Conservation (phyloP, 2,329 filamentous ascomycete genomes). For the Aaosphaeria arxii region DNA sequence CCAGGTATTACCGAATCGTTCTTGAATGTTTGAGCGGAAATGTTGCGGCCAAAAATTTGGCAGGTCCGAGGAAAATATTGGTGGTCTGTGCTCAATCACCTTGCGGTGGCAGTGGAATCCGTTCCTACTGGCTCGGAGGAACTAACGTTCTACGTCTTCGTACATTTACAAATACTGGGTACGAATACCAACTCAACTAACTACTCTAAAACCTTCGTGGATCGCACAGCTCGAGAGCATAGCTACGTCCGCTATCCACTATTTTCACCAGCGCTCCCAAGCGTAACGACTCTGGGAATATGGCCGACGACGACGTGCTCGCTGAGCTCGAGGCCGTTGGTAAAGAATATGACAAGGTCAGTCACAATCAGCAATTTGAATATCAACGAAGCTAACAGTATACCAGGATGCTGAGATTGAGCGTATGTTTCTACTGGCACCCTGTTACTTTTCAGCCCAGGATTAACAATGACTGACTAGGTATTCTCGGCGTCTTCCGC, state of each 20-base stretch:
- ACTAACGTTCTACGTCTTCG: too few species aligned
- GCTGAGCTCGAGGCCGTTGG: conserved; percentile 79
- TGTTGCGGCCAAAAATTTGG: not conserved
- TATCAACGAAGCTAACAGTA: conserved; percentile 10
- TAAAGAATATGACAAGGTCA: conserved; percentile 86
- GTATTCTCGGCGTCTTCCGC: conserved; percentile 83
- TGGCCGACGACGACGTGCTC: conserved; percentile 59
- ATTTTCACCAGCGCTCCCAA: not conserved
- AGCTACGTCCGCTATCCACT: too few species aligned
- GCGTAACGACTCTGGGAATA: conserved; percentile 17
- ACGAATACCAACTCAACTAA: too few species aligned
- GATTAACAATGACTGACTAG: conserved; percentile 15
- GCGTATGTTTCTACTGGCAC: conserved; percentile 42
- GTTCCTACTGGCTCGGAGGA: too few species aligned
- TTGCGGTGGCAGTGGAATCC: too few species aligned
- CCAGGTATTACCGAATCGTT: not conserved
- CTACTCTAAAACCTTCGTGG: too few species aligned
- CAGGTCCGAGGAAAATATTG: not conserved
- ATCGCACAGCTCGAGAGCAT: too few species aligned
- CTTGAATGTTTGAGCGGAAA: not conserved
- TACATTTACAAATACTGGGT: too few species aligned
- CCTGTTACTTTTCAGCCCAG: not conserved
- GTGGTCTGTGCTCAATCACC: conserved; percentile 1
- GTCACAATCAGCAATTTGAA: not conserved
- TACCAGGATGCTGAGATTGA: conserved; percentile 88